Evolutionary conservation across 1,284 basidiomycete species (phyloP).

Genomic region (Flammula alnicola): DNA sequence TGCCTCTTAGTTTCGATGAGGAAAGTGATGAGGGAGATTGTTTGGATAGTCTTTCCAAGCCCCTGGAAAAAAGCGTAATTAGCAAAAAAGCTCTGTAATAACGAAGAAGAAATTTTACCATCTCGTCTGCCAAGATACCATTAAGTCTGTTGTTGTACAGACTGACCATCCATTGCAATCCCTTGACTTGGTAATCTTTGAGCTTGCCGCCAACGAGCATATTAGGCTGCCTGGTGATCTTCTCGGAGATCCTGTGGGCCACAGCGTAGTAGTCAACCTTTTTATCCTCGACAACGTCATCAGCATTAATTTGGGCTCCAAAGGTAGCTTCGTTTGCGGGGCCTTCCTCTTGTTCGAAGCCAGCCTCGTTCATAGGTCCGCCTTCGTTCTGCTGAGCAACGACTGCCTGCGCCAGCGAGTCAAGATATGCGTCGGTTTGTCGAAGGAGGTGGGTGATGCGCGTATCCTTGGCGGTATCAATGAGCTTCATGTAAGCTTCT

Average conservation of each 20-base stretch:
- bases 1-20: constrained; percentile 93
- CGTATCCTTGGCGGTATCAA: constrained; percentile 99
- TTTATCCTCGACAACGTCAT: constrained; percentile 65
- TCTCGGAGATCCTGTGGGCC: constrained; percentile 93
- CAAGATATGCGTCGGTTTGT: constrained; percentile 95
- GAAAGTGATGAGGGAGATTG: constrained; percentile 95
- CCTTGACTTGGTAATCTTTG: constrained; percentile 94
- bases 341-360: constrained; percentile 65
- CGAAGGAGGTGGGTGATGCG: constrained; percentile 96
- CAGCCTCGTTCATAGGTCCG: constrained; percentile 43
- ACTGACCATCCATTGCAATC: constrained; percentile 98
- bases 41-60: constrained; percentile 96
- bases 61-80: constrained; percentile 60
- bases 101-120: constrained; percentile 61
- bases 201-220: constrained; percentile 86
- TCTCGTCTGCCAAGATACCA: constrained; percentile 97
- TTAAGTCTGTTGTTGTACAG: constrained; percentile 98
- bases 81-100: constrained; percentile 9
- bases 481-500: constrained; percentile 98
- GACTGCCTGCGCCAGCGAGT: constrained; percentile 94
- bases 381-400: constrained; percentile 92
- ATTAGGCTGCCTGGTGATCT: constrained; percentile 80
- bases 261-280: constrained; percentile 98
- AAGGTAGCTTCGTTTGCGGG: constrained; percentile 89
- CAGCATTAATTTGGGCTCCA: constrained; percentile 74